phyloP scores from a whole-genome alignment of 2,329 filamentous ascomycete species.

The Fusarium staphyleae region DNA sequence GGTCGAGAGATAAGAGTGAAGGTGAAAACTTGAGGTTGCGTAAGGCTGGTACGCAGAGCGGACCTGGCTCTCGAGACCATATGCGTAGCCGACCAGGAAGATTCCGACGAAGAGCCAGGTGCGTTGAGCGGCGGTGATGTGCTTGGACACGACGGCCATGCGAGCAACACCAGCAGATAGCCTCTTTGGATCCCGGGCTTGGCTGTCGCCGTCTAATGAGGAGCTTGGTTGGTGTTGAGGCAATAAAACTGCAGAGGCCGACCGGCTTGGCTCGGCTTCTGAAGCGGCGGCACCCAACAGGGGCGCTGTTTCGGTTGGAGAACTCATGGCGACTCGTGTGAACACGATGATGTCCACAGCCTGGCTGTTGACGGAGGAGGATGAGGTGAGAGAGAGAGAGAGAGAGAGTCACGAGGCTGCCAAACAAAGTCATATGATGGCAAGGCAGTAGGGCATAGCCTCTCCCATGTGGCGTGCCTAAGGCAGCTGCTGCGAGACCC shows the following conservation, averaged over 20 bases:
- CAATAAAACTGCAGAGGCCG: constrained; percentile 7
- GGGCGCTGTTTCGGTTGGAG: constrained; percentile 24
- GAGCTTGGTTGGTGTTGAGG: constrained; percentile 6
- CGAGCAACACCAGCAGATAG: constrained; percentile 56
- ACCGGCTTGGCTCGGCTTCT: constrained; percentile 1
- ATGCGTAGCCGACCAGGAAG: constrained; percentile 67
- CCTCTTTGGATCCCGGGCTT: constrained; percentile 8
- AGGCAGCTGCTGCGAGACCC: constrained; percentile 17
- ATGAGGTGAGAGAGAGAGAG: neutral
- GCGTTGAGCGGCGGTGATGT: constrained; percentile 56
- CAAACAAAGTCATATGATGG: constrained; percentile 9
- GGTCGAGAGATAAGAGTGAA: constrained; percentile 65
- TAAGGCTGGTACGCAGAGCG: constrained; percentile 61
- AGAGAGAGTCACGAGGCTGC: neutral
- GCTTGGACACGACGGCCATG: constrained; percentile 57
- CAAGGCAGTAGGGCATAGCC: neutral
- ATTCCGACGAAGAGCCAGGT: constrained; percentile 61
- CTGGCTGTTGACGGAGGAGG: neutral
- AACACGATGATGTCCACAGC: neutral
- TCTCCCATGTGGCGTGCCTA: constrained; percentile 1
- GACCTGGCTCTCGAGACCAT: constrained; percentile 62
- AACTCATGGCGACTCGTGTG: neutral
- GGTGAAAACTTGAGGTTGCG: constrained; percentile 58
- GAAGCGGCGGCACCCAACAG: constrained; percentile 10
- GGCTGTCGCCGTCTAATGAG: constrained; percentile 1